phyloP scores from a whole-genome alignment of 192 early-diverging fungal species.

The Podochytrium sp. region DNA sequence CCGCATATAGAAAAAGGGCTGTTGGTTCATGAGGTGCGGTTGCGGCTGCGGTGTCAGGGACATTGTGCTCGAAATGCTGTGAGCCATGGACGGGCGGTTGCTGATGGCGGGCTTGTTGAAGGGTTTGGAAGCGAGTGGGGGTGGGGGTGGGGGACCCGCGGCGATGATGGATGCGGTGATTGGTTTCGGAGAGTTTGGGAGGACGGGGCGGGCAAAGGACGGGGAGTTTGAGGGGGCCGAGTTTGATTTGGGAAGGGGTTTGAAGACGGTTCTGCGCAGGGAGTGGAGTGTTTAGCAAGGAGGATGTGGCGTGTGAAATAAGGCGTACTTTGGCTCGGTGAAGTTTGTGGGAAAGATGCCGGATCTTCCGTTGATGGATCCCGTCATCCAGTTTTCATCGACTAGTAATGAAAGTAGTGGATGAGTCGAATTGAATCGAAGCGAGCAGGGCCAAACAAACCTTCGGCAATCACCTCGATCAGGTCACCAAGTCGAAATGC shows the following conservation, averaged over 20 bases:
- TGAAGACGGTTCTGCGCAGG: neutral
- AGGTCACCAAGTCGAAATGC: constrained; percentile 26
- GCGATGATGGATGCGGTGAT: neutral
- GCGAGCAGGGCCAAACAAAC: neutral
- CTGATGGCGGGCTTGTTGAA: neutral
- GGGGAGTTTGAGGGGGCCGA: neutral
- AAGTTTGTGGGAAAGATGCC: constrained; percentile 37
- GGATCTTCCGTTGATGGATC: constrained; percentile 20
- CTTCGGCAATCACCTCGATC: constrained; percentile 34
- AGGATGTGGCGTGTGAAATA: neutral
- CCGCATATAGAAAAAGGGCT: constrained; percentile 15
- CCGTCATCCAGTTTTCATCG: constrained; percentile 36
- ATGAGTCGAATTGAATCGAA: neutral
- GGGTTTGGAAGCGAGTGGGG: constrained; percentile 10
- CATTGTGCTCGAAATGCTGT: neutral
- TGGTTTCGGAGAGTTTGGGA: neutral
- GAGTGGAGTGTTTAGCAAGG: neutral
- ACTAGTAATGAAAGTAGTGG: constrained; percentile 5
- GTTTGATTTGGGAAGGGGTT: neutral
- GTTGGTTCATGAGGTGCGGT: neutral
- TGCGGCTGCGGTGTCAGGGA: constrained; percentile 20
- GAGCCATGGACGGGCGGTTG: constrained; percentile 1
- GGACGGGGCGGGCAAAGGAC: too few species aligned
- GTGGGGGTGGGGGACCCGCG: neutral
- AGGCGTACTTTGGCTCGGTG: constrained; percentile 27